These are phyloP conservation scores for Fusarium haematococcum DNA, from an alignment of 2,329 filamentous ascomycete genomes.

Conservation along the genomic window DNA sequence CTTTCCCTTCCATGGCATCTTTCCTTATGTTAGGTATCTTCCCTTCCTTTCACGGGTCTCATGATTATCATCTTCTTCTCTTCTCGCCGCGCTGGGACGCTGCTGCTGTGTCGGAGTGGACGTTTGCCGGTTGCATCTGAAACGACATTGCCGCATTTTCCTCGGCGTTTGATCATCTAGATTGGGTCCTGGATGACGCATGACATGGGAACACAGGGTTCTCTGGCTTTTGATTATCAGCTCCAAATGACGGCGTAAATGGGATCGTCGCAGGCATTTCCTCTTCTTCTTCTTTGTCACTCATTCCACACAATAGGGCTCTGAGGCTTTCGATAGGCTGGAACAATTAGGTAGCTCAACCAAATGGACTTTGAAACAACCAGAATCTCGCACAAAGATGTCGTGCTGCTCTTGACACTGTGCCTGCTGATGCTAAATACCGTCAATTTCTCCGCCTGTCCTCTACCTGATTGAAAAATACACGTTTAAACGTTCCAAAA, in stretches of 20 bases:
- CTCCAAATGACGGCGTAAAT: constrained; percentile 19
- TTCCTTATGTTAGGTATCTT: not conserved
- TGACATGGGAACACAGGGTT: constrained; percentile 17
- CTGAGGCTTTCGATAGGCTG: constrained; percentile 19
- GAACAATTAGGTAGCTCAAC: constrained; percentile 31
- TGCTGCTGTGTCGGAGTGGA: constrained; percentile 29
- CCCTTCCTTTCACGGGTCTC: not conserved
- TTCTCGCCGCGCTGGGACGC: constrained; percentile 35
- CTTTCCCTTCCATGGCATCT: constrained; percentile 4
- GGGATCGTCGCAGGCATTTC: constrained; percentile 12
- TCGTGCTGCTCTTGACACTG: constrained; percentile 16
- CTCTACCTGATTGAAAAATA: constrained; percentile 48
- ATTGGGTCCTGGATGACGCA: constrained; percentile 32
- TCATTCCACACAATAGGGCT: constrained; percentile 26
- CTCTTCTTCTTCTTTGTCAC: constrained; percentile 32
- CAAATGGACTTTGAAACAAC: constrained; percentile 19
- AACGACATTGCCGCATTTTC: constrained; percentile 44
- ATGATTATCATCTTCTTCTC: not conserved
- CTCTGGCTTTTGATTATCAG: constrained; percentile 20
- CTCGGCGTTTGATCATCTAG: constrained; percentile 43
- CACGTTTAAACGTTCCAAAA: constrained; percentile 50
- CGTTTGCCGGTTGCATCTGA: constrained; percentile 36
- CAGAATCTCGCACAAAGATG: not conserved
- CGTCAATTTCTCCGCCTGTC: constrained; percentile 39
- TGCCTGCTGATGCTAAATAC: constrained; percentile 35